phyloP scores from a whole-genome alignment of 2,329 filamentous ascomycete genomes.

The Penicillium sp. region DNA sequence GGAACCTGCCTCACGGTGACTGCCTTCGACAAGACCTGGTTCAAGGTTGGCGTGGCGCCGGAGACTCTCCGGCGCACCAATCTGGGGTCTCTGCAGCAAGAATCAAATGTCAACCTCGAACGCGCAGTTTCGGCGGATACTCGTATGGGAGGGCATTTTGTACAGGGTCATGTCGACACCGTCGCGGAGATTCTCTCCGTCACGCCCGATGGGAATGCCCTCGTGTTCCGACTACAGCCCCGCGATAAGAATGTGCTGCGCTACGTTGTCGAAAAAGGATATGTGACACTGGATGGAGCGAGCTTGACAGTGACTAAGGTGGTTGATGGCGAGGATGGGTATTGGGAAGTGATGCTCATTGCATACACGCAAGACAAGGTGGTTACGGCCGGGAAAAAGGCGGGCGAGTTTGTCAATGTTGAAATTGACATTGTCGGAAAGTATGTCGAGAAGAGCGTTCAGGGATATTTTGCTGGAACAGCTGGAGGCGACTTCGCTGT shows the following conservation, averaged over 20 bases:
- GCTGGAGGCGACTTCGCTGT: conserved; percentile 45
- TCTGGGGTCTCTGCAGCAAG: conserved; percentile 64
- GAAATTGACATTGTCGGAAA: conserved; percentile 81
- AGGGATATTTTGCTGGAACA: conserved; percentile 60
- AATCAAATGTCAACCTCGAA: conserved; percentile 80
- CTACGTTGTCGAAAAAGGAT: conserved; percentile 95
- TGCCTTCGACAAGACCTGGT: conserved; percentile 56
- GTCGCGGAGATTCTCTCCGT: conserved; percentile 68
- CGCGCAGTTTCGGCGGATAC: conserved; percentile 84
- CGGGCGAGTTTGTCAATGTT: conserved; percentile 78
- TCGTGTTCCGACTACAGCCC: conserved; percentile 78
- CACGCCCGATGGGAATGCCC: conserved; percentile 77
- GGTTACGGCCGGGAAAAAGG: conserved; percentile 69
- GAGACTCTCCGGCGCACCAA: conserved; percentile 95
- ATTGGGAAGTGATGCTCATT: conserved; percentile 95
- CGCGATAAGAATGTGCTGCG: conserved; percentile 62
- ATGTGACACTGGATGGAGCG: conserved; percentile 87
- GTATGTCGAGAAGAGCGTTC: conserved; percentile 68
- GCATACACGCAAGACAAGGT: conserved; percentile 92
- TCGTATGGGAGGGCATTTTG: conserved; percentile 96
- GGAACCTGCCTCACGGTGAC: conserved; percentile 88
- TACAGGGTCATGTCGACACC: conserved; percentile 95
- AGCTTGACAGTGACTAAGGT: conserved; percentile 89
- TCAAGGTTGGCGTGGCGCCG: conserved; percentile 90
- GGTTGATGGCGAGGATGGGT: conserved; percentile 71